Evolutionary conservation across 306 rosid species (phyloP), one percentile per base, ranked within the genome.

Genomic region (Gillenia trifoliata): DNA sequence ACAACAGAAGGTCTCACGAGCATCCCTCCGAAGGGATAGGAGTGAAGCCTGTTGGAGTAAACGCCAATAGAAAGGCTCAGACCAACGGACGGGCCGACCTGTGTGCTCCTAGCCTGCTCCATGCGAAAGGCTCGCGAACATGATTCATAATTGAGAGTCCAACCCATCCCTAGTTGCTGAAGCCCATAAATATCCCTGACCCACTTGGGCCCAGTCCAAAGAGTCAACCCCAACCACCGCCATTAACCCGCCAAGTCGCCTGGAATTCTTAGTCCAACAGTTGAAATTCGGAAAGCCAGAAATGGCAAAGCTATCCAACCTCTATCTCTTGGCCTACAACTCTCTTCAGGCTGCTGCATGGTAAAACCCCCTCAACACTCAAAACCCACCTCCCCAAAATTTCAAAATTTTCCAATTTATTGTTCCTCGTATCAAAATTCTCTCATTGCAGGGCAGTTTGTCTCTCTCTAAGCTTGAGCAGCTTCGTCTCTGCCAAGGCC

Each of bases 321-420:
- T 81, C 70, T 92, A 86, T 83, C 95, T 94, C 28, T 71, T 85
- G 17, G 66, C 92, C 66, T 94, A 90, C 97, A 92, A 94, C 67
- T 78, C 89, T 67, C 74, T 86, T 72, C 96, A 92, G 70, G 85
- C 93, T 0, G 30, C 83, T 15, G 95, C 89, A 83, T 91, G 98
- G 98, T 86, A 45, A 61, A 11, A 45, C 52, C 13, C 68, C 33
- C 57, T 62, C 55, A 40, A 13, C 30, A 25, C 19, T 26, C 33
- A 4, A 61, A 16, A 26, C 36, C 26, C 49, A 72, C 56, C 75
- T 22, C 64, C 26, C 64, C 11, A 38, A 25, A 1, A 15, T 45
- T 16, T 45, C 52, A n/a, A n/a, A n/a, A n/a, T n/a, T n/a, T n/a
- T n/a, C n/a, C n/a, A n/a, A n/a, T n/a, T 0, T 55, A 11, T 30